Evolutionary conservation across 129 eudicot species (phyloP).

Genomic region (Saussurea involucrata): DNA sequence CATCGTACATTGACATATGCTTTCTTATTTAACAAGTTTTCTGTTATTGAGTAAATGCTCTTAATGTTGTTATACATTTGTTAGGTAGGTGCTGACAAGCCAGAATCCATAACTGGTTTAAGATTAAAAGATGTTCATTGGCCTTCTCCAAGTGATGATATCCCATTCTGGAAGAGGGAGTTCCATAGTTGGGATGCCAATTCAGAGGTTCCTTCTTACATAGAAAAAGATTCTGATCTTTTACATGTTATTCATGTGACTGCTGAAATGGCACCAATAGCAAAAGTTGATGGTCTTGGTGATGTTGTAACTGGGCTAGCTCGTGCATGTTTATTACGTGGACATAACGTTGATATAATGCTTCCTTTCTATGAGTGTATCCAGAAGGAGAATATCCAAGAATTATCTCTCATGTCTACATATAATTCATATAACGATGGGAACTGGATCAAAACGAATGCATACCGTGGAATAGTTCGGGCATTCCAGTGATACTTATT

Average conservation of each 20-base stretch:
- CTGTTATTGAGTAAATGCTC: background rate
- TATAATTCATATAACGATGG: conserved; percentile 72
- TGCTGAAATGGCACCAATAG: conserved; percentile 91
- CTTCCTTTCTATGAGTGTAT: conserved; percentile 90
- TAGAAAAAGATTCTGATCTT: conserved; percentile 57
- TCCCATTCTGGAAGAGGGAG: conserved; percentile 76
- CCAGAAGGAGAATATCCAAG: conserved; percentile 48
- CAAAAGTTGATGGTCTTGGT: conserved; percentile 92
- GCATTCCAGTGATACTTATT: conserved; percentile 65
- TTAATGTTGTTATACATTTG: background rate
- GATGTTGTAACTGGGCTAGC: conserved; percentile 89
- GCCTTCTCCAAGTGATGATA: conserved; percentile 85
- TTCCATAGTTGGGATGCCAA: conserved; percentile 41
- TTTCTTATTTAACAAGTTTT: background rate
- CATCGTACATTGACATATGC: background rate
- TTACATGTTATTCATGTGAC: conserved; percentile 72
- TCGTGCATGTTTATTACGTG: conserved; percentile 70
- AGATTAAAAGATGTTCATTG: conserved; percentile 34
- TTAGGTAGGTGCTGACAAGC: conserved; percentile 39
- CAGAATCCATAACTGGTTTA: conserved; percentile 24
- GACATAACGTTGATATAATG: conserved; percentile 78
- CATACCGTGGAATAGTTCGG: conserved; percentile 62
- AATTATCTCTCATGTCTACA: conserved; percentile 42
- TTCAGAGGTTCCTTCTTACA: conserved; percentile 25
- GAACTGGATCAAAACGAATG: conserved; percentile 68